Base-by-base conservation (phyloP, 495 filamentous ascomycete species). In the Rhizodiscina lignyota region DNA sequence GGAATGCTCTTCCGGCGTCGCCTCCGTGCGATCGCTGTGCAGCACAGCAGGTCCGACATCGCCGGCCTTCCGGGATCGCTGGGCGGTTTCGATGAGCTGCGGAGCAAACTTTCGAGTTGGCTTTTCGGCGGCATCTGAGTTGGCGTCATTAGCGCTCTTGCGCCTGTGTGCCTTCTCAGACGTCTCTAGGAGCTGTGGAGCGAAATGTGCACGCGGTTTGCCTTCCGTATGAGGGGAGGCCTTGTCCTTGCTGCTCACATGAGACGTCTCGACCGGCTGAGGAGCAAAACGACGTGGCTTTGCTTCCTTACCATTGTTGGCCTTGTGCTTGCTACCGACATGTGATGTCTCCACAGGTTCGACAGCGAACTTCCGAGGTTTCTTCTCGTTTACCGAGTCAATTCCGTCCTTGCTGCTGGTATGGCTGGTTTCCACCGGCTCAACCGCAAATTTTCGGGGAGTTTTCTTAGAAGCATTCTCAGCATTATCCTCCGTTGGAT, bases 281-380 rank as follows among this genome's bases (percentile, higher is more conserved):
- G 58, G 42, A 32, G 30, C 30, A 16, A 10, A 32, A 6, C 30
- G 30, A 6, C 30, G 8, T 32, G 30, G 10, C 34, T 48, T 57
- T 32, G 39, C 18, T 30, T 24, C 17, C 34, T 30, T 21, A 29
- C 27, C 22, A 13, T 39, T 33, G 8, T 38, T 34, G 5, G 38
- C 29, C 32, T 34, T 36, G 60, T 68, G 53, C 67, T 4, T 77
- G 64, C 44, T 83, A 67, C 1, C 74, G 72, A 4, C 67, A n/a
- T n/a, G n/a, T n/a, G n/a, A n/a, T n/a, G n/a, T n/a, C n/a, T n/a
- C n/a, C n/a, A n/a, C n/a, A n/a, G n/a, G n/a, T n/a, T n/a, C n/a
- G n/a, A n/a, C n/a, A 12, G 27, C 58, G 42, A 81, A 76, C 32
- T 60, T 63, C 19, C 65, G 57, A 39, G 52, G 59, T 11, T 49